Evolutionary conservation across 805 yeast genomes (phyloP).

Genomic region (Myxozyma sirexii): DNA sequence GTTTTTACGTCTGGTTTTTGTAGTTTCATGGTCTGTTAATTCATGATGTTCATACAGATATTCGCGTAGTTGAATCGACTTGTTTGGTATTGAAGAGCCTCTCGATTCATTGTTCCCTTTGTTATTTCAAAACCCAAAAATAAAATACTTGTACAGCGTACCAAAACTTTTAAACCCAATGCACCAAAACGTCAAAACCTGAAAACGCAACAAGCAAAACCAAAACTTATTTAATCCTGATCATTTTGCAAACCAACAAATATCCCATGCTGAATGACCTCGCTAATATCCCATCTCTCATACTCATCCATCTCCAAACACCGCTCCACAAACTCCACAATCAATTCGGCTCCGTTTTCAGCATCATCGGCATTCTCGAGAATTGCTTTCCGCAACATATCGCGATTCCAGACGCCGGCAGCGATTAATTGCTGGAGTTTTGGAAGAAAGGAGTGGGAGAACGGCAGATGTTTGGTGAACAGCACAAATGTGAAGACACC

Average conservation of each 20-base stretch:
- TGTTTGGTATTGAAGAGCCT: no score
- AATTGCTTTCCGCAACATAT: slow-evolving; percentile 42
- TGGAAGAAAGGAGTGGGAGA: slow-evolving; percentile 82
- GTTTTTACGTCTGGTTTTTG: no score
- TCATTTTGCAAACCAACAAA: slow-evolving; percentile 3
- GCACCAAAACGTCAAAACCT: not conserved
- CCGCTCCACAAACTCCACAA: slow-evolving; percentile 50
- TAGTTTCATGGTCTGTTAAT: no score
- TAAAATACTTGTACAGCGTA: no score
- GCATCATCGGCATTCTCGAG: slow-evolving; percentile 27
- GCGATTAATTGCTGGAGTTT: slow-evolving; percentile 71
- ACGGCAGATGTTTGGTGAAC: slow-evolving; percentile 75
- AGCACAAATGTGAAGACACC: slow-evolving; percentile 79
- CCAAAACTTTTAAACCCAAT: not conserved
- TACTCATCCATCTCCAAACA: slow-evolving; percentile 57
- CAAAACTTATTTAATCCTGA: not conserved
- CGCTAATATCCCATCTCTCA: slow-evolving; percentile 55
- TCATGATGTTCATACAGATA: no score
- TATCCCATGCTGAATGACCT: slow-evolving; percentile 38
- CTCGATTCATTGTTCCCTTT: no score
- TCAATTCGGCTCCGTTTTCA: not conserved
- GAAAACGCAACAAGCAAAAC: not conserved
- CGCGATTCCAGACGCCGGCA: slow-evolving; percentile 62
- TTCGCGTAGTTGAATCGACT: no score
- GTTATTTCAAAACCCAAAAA: no score